Conservation (phyloP, 176 grass and related monocot species). For the Thalia dealbata region DNA sequence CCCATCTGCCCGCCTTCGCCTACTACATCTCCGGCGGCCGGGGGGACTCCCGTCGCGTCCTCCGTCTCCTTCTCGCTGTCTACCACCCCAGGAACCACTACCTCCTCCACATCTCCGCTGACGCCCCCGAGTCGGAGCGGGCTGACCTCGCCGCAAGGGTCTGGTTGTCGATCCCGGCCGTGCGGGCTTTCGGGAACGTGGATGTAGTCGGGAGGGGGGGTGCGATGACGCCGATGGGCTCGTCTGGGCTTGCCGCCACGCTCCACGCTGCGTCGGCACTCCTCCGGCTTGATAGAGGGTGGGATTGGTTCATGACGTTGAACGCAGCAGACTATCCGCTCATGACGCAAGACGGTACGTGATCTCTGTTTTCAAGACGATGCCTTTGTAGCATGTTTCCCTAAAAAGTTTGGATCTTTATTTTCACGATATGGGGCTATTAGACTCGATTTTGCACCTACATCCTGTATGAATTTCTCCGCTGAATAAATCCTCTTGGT, state of each 20-base stretch:
- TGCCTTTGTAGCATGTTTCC: too few relatives aligned
- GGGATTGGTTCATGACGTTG: conserved; percentile 94
- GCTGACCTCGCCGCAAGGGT: conserved; percentile 38
- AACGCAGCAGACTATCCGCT: conserved; percentile 79
- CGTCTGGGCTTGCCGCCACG: conserved; percentile 61
- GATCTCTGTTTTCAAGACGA: not conserved
- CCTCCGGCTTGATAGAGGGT: conserved; percentile 63
- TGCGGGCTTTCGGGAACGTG: conserved; percentile 62
- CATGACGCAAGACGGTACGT: conserved; percentile 80
- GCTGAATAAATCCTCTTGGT: too few relatives aligned
- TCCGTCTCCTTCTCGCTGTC: conserved; percentile 74
- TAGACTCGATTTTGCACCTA: too few relatives aligned
- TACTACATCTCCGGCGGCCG: conserved; percentile 49
- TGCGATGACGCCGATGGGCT: conserved; percentile 65
- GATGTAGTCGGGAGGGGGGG: conserved; percentile 71
- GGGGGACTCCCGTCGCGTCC: conserved; percentile 37
- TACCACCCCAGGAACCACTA: conserved; percentile 96
- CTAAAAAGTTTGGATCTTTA: too few relatives aligned
- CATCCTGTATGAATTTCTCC: too few relatives aligned
- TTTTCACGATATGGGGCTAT: too few relatives aligned
- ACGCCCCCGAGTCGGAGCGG: conserved; percentile 35
- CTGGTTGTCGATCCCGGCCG: conserved; percentile 31
- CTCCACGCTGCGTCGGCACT: conserved; percentile 60
- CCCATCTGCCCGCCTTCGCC: conserved; percentile 63
- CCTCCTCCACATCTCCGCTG: conserved; percentile 76